Percentiles rank a stretch among this genome's conserved stretches.
Conservation (phyloP, 495 filamentous ascomycete species). For the Penicillium pancosmium region DNA sequence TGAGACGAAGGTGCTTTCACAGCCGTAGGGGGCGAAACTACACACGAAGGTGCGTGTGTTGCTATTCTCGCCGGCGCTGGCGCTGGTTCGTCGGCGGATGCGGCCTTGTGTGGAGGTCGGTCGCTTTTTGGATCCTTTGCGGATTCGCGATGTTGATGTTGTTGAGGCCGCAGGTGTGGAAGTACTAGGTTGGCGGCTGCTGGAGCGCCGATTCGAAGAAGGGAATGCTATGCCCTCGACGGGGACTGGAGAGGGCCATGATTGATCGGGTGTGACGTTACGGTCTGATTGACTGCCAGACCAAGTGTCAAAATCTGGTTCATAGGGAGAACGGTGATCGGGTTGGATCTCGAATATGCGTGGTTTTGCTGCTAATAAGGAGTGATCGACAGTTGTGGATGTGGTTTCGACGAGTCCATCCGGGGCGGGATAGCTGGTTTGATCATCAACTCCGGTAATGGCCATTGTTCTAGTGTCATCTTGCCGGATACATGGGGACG, state of each 20-base stretch:
- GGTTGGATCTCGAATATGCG: constrained; percentile 9
- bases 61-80: constrained; percentile 19
- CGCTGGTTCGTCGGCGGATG: constrained; percentile 14
- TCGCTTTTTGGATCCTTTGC: constrained; percentile 11
- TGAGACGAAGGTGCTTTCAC: constrained; percentile 78
- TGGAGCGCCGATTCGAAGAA: constrained; percentile 6
- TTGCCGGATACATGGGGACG: constrained; percentile 23
- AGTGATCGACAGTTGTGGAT: constrained; percentile 4
- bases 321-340: constrained; percentile 16
- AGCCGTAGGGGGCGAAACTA: constrained; percentile 82
- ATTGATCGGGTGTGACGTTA: constrained; percentile 22
- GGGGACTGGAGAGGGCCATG: constrained; percentile 13
- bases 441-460: constrained; percentile 11
- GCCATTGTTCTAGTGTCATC: constrained; percentile 18
- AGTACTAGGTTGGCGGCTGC: constrained; percentile 8
- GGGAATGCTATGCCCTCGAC: constrained; percentile 2
- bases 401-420: constrained; percentile 9
- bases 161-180: not conserved
- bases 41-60: constrained; percentile 74
- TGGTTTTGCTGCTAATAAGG: constrained; percentile 10
- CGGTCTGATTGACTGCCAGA: constrained; percentile 21
- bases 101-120: constrained; percentile 15
- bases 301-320: constrained; percentile 19
- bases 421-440: constrained; percentile 23
- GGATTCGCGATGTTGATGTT: constrained; percentile 7